These are phyloP conservation scores for Aureobasidium sp. DNA, from an alignment of 2,329 filamentous ascomycete species.

Conservation along the genomic window DNA sequence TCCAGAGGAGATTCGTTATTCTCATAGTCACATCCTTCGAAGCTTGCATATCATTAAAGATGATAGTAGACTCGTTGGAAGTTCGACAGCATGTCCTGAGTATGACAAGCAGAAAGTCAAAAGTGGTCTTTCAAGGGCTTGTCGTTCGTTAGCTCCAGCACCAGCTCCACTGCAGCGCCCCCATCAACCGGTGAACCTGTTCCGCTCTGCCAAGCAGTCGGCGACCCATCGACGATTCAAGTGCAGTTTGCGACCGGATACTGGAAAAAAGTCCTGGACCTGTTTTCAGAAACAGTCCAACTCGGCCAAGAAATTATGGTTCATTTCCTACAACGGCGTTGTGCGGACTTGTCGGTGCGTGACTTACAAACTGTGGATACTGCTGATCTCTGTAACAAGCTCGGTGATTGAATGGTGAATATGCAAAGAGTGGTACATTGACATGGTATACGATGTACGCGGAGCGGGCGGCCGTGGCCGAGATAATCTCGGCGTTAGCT, in stretches of 20 bases:
- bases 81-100: neutral
- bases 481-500: neutral
- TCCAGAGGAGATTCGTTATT: neutral
- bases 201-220: neutral
- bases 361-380: neutral
- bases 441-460: neutral
- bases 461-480: neutral
- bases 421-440: neutral
- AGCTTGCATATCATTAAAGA: neutral
- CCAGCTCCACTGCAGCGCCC: neutral
- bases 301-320: neutral
- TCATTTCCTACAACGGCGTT: neutral
- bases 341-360: neutral
- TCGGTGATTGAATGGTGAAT: neutral
- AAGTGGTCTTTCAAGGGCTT: no score
- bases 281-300: neutral
- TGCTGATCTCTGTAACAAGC: neutral
- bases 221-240: neutral
- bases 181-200: neutral
- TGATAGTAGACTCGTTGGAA: neutral
- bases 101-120: neutral
- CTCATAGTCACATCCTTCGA: neutral
- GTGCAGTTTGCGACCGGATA: neutral
- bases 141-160: neutral
- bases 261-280: neutral